Conservation (phyloP, 2,329 filamentous ascomycete species). For the Alternaria tenuissima region DNA sequence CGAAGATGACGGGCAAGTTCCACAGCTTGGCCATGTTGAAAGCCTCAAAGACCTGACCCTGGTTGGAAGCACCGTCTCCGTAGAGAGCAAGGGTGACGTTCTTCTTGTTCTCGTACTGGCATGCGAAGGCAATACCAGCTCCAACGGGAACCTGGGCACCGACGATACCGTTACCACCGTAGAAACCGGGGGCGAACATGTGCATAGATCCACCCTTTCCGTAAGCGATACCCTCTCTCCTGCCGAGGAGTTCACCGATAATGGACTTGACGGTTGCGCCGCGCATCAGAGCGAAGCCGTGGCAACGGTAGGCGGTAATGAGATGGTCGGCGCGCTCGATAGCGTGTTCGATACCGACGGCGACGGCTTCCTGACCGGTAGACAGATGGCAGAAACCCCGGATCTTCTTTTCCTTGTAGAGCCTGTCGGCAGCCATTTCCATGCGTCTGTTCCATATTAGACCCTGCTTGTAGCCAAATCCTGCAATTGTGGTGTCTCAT, state of each 20-base stretch:
- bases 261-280: slow-evolving; percentile 69
- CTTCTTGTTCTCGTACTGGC: slow-evolving; percentile 90
- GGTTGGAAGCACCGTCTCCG: slow-evolving; percentile 98
- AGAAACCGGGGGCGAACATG: slow-evolving; percentile 99
- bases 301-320: slow-evolving; percentile 98
- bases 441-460: slow-evolving; percentile 74
- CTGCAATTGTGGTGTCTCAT: slow-evolving; percentile 52
- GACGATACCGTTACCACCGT: slow-evolving; percentile 98
- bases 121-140: slow-evolving; percentile 94
- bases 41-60: slow-evolving; percentile 99
- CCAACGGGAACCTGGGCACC: slow-evolving; percentile 98
- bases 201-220: slow-evolving; percentile 99
- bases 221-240: slow-evolving; percentile 95
- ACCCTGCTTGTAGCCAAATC: neutral
- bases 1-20: slow-evolving; percentile 94
- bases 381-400: slow-evolving; percentile 99
- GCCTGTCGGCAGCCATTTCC: slow-evolving; percentile 98
- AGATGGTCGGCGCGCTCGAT: slow-evolving; percentile 90
- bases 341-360: slow-evolving; percentile 95
- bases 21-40: slow-evolving; percentile 99
- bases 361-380: slow-evolving; percentile 96
- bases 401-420: slow-evolving; percentile 99
- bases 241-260: slow-evolving; percentile 65
- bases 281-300: slow-evolving; percentile 97
- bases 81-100: slow-evolving; percentile 90